A percentile compares a stretch with the other conserved stretches of the same genome.
phyloP scores from a whole-genome alignment of 352 stramenopile genomes.

The Phytophthora ramorum region DNA sequence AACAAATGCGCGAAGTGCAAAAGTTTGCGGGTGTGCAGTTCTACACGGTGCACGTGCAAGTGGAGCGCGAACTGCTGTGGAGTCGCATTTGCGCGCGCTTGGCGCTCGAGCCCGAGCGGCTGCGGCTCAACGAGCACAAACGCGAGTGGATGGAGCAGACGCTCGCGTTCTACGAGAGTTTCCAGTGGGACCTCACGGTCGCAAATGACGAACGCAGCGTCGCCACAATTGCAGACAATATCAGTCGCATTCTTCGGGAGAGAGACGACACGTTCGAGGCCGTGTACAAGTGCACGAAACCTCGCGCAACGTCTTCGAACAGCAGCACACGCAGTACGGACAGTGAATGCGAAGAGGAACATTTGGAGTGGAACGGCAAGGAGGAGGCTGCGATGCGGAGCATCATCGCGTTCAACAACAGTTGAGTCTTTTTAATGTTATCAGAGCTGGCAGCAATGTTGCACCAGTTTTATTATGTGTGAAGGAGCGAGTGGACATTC shows the following conservation, averaged over 20 bases:
- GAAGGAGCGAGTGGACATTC: constrained; percentile 1
- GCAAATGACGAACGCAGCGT: constrained; percentile 71
- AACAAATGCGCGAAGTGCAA: constrained; percentile 85
- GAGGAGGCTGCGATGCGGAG: constrained; percentile 26
- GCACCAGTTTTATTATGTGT: constrained; percentile 16
- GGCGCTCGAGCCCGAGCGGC: constrained; percentile 71
- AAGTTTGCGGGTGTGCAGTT: constrained; percentile 80
- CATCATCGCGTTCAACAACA: constrained; percentile 84
- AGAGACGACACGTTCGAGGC: constrained; percentile 69
- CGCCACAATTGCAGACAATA: constrained; percentile 57
- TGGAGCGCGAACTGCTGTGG: constrained; percentile 83
- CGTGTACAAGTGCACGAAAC: constrained; percentile 68
- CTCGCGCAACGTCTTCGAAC: constrained; percentile 36
- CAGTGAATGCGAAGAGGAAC: constrained; percentile 64
- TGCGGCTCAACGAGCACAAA: constrained; percentile 87
- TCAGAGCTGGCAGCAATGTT: not conserved
- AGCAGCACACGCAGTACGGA: constrained; percentile 71
- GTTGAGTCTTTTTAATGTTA: constrained; percentile 14
- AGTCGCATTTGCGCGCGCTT: constrained; percentile 72
- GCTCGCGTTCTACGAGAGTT: constrained; percentile 80
- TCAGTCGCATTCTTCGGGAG: constrained; percentile 54
- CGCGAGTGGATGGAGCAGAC: constrained; percentile 87
- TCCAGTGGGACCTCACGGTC: constrained; percentile 81
- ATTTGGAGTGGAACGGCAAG: constrained; percentile 16
- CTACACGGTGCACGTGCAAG: constrained; percentile 84